These are phyloP conservation scores for Pythium dissimile DNA, from an alignment of 352 stramenopile species.

Conservation along the genomic window DNA sequence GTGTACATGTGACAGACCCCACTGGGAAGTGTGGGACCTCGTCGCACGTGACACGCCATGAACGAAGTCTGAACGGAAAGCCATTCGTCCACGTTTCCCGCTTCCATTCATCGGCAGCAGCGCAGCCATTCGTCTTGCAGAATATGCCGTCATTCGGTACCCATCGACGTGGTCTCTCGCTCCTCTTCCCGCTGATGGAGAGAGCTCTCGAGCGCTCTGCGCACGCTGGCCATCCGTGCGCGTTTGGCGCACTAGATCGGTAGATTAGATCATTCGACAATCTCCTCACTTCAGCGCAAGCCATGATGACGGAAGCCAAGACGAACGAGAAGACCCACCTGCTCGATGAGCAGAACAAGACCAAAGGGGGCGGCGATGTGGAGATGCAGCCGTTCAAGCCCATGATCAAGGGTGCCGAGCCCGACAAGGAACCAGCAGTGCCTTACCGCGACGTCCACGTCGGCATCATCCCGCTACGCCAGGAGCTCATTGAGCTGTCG, in stretches of 20 bases:
- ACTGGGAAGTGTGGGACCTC: conserved; percentile 2
- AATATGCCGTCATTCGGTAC: neutral
- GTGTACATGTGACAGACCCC: conserved; percentile 12
- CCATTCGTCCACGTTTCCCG: neutral
- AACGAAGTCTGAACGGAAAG: too few species aligned
- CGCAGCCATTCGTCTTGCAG: conserved; percentile 17
- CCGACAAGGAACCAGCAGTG: neutral
- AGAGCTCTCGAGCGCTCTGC: neutral
- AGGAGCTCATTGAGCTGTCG: conserved; percentile 35
- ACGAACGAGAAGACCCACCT: conserved; percentile 20
- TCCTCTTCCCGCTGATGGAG: neutral
- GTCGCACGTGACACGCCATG: conserved; percentile 18
- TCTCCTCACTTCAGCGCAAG: neutral
- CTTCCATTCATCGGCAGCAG: neutral
- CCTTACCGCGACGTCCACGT: neutral
- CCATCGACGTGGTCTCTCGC: too few species aligned
- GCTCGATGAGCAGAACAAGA: conserved; percentile 1
- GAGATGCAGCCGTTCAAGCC: conserved; percentile 24
- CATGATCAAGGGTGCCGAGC: conserved; percentile 1
- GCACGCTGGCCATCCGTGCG: neutral
- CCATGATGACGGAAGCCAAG: conserved; percentile 10
- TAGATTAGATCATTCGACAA: conserved; percentile 7
- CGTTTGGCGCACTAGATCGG: neutral
- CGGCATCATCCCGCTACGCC: conserved; percentile 26
- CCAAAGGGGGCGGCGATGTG: conserved; percentile 12